phyloP scores from a whole-genome alignment of 805 yeast genomes.

The Kazachstania psychrophila region DNA sequence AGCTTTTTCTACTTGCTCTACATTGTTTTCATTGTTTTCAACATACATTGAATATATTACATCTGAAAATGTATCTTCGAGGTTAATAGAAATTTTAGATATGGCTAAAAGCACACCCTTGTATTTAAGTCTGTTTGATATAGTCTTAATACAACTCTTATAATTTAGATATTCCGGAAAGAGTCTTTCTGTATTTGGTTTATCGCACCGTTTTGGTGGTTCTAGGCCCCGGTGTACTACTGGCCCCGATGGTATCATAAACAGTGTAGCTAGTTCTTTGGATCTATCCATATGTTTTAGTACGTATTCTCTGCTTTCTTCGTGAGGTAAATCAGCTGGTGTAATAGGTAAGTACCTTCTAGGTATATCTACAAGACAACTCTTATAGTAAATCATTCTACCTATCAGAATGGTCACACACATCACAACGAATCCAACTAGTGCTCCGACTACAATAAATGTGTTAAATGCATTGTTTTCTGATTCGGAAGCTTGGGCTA shows the following conservation, averaged over 20 bases:
- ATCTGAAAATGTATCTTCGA: slow-evolving; percentile 23
- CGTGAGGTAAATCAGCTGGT: slow-evolving; percentile 46
- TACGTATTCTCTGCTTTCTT: slow-evolving; percentile 34
- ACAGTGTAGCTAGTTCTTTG: slow-evolving; percentile 31
- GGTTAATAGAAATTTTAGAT: slow-evolving; percentile 20
- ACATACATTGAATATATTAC: slow-evolving; percentile 17
- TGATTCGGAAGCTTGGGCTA: slow-evolving; percentile 46
- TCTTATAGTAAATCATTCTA: slow-evolving; percentile 49
- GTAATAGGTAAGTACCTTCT: slow-evolving; percentile 63
- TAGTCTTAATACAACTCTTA: slow-evolving; percentile 51
- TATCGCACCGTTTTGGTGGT: slow-evolving; percentile 33
- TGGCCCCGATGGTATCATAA: slow-evolving; percentile 34
- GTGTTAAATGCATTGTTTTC: slow-evolving; percentile 65
- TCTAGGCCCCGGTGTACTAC: slow-evolving; percentile 47
- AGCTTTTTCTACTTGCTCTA: slow-evolving; percentile 11
- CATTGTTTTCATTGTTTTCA: slow-evolving; percentile 7
- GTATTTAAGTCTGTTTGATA: slow-evolving; percentile 49
- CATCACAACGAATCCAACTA: slow-evolving; percentile 49
- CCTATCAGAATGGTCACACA: slow-evolving; percentile 44
- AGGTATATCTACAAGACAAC: slow-evolving; percentile 67
- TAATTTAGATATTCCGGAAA: slow-evolving; percentile 35
- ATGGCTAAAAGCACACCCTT: slow-evolving; percentile 35
- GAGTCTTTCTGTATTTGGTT: slow-evolving; percentile 21
- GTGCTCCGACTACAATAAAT: slow-evolving; percentile 66
- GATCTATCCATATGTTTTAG: slow-evolving; percentile 35